Evolutionary conservation across 352 stramenopile genomes (phyloP), one percentile per base, ranked within the genome.

Genomic region (Pythium oligandrum): DNA sequence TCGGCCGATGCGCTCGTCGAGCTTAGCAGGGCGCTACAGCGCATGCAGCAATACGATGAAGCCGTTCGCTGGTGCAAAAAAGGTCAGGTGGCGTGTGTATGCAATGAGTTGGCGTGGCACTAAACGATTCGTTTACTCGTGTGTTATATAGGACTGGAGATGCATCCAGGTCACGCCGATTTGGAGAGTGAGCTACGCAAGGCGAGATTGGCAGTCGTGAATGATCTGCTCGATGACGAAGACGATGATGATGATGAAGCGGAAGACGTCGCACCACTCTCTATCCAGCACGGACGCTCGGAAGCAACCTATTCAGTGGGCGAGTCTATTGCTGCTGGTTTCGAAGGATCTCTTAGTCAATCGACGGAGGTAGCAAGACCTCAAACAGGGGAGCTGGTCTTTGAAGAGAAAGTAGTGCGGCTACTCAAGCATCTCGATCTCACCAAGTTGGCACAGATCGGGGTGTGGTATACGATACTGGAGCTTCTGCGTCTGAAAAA

Each of bases 371-470:
- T 1, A 54, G 30, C 8, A 44, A 59, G 43, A 51, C 30, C 2
- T 34, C 56, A 5, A 12, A 53, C 53, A 32, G 42, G 52, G 5
- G 61, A 58, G 6, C 64, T 72, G 10, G 56, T 75, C 30, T 88
- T 90, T 66, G 63, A 86, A 52, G 57, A 58, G 9, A 87, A 86
- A 44, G 64, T 88, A 12, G 72, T 73, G 11, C 66, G 63, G 5
- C 56, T 88, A 8, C 45, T 88, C 46, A 59, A 71, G 40, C 74
- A 86, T 50, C 53, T 90, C 30, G 75, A 87, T 44, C 36, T 86
- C 32, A 44, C 53, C 17, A 85, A 85, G 50, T 61, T 90, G 11
- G 54, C 66, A 35, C 79, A 66, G 8, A 58, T 91, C 9, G 68
- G 65, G 9, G 57, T 59, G 4, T 51, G 84, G 50, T 86, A 86